phyloP scores from a whole-genome alignment of 2,329 filamentous ascomycete species.

The Pseudogymnoascus sp. region DNA sequence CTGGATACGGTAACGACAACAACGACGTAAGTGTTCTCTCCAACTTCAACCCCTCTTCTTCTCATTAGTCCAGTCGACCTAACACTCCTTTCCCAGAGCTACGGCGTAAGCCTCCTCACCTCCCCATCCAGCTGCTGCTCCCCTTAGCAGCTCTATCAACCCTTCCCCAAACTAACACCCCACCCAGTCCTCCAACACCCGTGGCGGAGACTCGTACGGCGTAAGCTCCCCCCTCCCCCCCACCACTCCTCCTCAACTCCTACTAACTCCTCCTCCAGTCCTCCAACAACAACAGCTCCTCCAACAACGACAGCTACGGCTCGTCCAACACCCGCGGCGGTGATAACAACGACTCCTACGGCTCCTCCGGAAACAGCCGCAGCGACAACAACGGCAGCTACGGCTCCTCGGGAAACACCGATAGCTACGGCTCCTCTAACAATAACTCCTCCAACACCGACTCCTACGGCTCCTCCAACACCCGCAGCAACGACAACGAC shows the following conservation, averaged over 20 bases:
- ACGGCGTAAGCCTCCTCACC: constrained; percentile 10
- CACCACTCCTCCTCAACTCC: neutral
- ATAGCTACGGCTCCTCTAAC: neutral
- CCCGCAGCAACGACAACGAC: constrained; percentile 6
- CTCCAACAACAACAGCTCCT: too few species aligned
- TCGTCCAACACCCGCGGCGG: neutral
- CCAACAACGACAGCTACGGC: constrained; percentile 17
- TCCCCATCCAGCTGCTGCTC: neutral
- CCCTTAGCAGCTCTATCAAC: neutral
- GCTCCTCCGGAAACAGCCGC: too few species aligned
- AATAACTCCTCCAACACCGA: neutral
- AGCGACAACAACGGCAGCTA: too few species aligned
- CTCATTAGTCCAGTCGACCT: neutral
- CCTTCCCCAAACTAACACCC: neutral
- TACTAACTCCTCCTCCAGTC: neutral
- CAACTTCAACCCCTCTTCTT: neutral
- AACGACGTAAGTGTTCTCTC: constrained; percentile 18
- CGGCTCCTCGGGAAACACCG: neutral
- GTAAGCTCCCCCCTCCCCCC: constrained; percentile 8
- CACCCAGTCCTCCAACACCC: neutral
- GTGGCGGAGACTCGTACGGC: constrained; percentile 8
- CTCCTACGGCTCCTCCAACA: neutral
- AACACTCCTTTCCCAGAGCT: constrained; percentile 17
- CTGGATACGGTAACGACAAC: constrained; percentile 26
- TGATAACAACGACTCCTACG: too few species aligned